Conservation (phyloP, 805 yeast species). For the Sugiyamaella lignohabitans region DNA sequence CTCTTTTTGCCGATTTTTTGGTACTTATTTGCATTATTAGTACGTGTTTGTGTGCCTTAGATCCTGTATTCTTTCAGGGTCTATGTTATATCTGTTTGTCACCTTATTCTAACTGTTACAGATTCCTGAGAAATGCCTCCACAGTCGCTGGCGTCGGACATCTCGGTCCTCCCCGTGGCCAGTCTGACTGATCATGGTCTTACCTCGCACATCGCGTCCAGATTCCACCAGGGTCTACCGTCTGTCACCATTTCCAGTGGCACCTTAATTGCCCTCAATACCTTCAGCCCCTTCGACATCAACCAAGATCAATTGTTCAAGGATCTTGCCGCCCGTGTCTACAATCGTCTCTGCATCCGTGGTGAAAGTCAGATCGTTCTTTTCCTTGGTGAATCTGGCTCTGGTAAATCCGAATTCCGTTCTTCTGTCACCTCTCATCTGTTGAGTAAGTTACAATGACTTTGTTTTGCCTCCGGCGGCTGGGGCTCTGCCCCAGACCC, state of each 20-base stretch:
- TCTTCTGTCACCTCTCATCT: constrained; percentile 27
- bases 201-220: constrained; percentile 38
- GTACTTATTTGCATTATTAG: no score
- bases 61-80: no score
- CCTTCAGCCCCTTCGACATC: constrained; percentile 32
- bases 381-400: constrained; percentile 37
- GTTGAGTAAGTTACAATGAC: constrained; percentile 19
- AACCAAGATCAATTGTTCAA: constrained; percentile 33
- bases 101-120: no score
- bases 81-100: no score
- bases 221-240: constrained; percentile 39
- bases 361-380: constrained; percentile 35
- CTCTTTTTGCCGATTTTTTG: no score
- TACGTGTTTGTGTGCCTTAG: no score
- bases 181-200: constrained; percentile 35
- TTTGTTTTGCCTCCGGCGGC: background rate
- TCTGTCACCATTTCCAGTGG: constrained; percentile 34
- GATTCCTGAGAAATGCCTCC: constrained; percentile 19
- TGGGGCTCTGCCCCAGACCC: no score
- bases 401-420: constrained; percentile 36
- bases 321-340: constrained; percentile 34
- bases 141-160: constrained; percentile 26
- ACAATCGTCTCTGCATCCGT: constrained; percentile 32
- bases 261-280: constrained; percentile 35
- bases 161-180: constrained; percentile 33